Base-by-base conservation (phyloP, 1,284 basidiomycete genomes). In the Puccinia polysora region DNA sequence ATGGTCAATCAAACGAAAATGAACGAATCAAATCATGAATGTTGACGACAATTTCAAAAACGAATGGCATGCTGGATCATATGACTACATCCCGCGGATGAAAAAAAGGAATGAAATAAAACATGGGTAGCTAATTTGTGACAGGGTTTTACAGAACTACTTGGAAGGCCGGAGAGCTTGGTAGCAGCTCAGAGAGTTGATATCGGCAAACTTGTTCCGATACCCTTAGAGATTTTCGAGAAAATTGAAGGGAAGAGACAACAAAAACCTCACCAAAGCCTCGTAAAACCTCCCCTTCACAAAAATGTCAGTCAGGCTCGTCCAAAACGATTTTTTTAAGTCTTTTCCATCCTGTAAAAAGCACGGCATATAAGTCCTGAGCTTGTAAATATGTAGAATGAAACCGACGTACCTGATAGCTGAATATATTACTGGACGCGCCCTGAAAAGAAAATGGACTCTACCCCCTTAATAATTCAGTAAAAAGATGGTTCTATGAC, bases 371-470 rank as follows among this genome's bases (percentile, higher is more conserved):
- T 15, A 2, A 10, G 1, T 15, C 12, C 45, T 47, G 8, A 1
- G 18, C 28, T 45, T 1, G 32, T 47, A 2, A 5, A 10, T 20
- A 32, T 3, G 59, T 15, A 49, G 18, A 14, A 4, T 12, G 7
- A 40, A 18, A 7, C 7, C 6, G 49, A 50, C 52, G 18, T 40
- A 67, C 64, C 50, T 56, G 64, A 38, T 43, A 69, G 55, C 65
- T 69, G 34, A 69, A 69, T n/a, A 69, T 53, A 34, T 69, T 69
- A 56, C 64, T 67, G 10, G 64, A 67, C 25, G 64, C 64, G 10
- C 64, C 64, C 64, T 67, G 15, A 34, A 64, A 45, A 43, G 20
- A 58, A 30, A 2, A 25, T 14, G 32, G 20, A 28, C 25, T n/a
- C 30, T 15, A n/a, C 10, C n/a, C 20, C 45, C 1, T 63, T 63